Conservation (phyloP, 768 basidiomycete species). For the Pleurotus platypus region DNA sequence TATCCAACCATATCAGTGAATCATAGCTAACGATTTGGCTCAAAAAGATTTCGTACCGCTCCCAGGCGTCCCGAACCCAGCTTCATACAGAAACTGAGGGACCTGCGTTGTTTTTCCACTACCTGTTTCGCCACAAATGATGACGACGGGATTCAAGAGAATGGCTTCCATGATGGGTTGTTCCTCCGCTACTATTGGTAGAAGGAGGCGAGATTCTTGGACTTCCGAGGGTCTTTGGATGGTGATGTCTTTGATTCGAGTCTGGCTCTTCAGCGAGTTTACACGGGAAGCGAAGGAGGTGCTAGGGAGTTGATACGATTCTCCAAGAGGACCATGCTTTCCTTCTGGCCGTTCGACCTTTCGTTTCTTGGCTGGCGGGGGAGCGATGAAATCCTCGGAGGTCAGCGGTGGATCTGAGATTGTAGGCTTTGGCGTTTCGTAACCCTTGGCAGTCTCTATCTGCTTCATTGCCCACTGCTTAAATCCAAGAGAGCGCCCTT, state of each 20-base stretch:
- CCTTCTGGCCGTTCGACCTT: conserved; percentile 35
- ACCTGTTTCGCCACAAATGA: conserved; percentile 91
- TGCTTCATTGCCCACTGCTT: conserved; percentile 90
- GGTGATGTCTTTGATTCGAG: conserved; percentile 37
- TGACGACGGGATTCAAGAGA: conserved; percentile 78
- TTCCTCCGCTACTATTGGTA: conserved; percentile 92
- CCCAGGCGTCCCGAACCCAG: conserved; percentile 82
- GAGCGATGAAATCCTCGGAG: conserved; percentile 17
- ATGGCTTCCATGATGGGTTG: conserved; percentile 93
- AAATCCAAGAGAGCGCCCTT: conserved; percentile 55
- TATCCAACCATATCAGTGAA: conserved; percentile 24
- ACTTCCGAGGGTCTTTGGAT: conserved; percentile 69
- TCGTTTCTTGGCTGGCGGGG: conserved; percentile 43
- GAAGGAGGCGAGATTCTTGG: conserved; percentile 67
- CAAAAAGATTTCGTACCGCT: conserved; percentile 54
- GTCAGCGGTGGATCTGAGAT: conserved; percentile 8
- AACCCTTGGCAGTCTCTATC: conserved; percentile 46
- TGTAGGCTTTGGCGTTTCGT: conserved; percentile 17
- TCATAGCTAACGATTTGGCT: not conserved
- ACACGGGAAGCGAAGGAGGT: conserved; percentile 61
- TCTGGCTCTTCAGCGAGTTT: conserved; percentile 15
- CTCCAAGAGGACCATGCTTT: conserved; percentile 81
- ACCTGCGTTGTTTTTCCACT: conserved; percentile 99
- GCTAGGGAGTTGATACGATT: conserved; percentile 60
- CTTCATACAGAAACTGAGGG: conserved; percentile 97